Evolutionary conservation across 345 rosid species (phyloP), one percentile per base, ranked within the genome.

Genomic region (Boechera divaricarpa): DNA sequence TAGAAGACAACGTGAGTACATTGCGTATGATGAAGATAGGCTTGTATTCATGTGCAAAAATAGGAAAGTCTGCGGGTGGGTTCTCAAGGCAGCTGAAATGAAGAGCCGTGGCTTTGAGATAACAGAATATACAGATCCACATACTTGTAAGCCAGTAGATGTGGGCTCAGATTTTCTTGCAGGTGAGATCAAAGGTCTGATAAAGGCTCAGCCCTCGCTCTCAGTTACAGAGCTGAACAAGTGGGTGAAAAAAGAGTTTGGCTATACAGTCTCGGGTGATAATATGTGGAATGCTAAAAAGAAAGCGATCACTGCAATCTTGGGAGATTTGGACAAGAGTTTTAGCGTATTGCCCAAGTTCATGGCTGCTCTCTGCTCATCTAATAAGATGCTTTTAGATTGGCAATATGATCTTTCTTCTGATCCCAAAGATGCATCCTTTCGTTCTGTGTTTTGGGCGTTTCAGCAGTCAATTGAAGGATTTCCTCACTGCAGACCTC

Each of bases 381-480:
- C 61, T 6, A 72, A 72, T 1, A 51, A 62, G 51, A 39, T 61
- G 52, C 8, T 41, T 4, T 1, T 72, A 29, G 69, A 63, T 0
- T 72, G 69, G 61, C 76, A n/a, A 51, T 38, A 38, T 6, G 49
- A 63, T 63, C 4, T 63, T 63, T 21, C 24, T 1, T 29, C 51
- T 28, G 35, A 60, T 24, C 38, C 52, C 16, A 39, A 36, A 38
- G 18, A 26, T 3, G 39, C 76, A 5, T 61, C 69, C 41, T 61
- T 72, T 29, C 52, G 61, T 13, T 51, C 69, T 0, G 31, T 72
- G 31, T 61, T 72, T 61, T 72, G 29, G 51, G 42, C 53, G 32
- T 72, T 71, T 58, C 47, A 59, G 2, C 75, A 71, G 58, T 71
- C 75, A 0, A 5, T 71, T 10, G 11, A 58, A 71, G 67, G 67